Evolutionary conservation across 345 rosid species (phyloP).

Genomic region (Crucihimalaya himalaica): DNA sequence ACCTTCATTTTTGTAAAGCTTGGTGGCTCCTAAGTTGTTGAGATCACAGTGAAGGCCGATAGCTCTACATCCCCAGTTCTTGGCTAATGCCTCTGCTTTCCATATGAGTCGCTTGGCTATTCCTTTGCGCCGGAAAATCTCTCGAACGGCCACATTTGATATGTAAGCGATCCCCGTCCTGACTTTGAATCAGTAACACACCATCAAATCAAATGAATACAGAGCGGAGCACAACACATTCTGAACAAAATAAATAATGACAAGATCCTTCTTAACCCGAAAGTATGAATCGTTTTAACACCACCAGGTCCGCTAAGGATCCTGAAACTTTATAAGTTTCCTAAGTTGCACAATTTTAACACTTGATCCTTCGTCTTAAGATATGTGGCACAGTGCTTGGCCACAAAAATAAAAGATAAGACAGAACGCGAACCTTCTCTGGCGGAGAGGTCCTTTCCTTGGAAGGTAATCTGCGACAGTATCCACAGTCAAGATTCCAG

Average conservation of each 20-base stretch:
- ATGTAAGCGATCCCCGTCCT: constrained; percentile 93
- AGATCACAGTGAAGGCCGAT: constrained; percentile 83
- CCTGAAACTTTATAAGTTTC: not conserved
- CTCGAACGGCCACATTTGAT: constrained; percentile 89
- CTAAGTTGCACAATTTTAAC: constrained; percentile 1
- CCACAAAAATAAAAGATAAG: not conserved
- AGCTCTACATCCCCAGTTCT: constrained; percentile 85
- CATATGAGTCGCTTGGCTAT: constrained; percentile 78
- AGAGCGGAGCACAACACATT: not conserved
- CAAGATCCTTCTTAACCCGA: not conserved
- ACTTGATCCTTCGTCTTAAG: not conserved
- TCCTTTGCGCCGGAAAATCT: constrained; percentile 74
- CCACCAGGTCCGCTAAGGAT: not conserved
- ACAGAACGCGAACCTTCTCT: constrained; percentile 57
- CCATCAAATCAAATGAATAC: not conserved
- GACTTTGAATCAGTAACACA: constrained; percentile 11
- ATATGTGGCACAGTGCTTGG: not conserved
- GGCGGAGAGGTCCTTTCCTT: constrained; percentile 73
- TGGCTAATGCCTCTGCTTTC: constrained; percentile 83
- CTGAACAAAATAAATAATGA: not conserved
- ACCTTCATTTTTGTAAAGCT: constrained; percentile 76
- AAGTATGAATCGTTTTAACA: not conserved
- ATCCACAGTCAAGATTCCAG: constrained; percentile 91
- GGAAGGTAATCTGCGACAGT: constrained; percentile 90
- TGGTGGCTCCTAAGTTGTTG: constrained; percentile 68